Evolutionary conservation across 352 stramenopile genomes (phyloP), one percentile per base, ranked within the genome.

Genomic region (Pythium scleroteichum): DNA sequence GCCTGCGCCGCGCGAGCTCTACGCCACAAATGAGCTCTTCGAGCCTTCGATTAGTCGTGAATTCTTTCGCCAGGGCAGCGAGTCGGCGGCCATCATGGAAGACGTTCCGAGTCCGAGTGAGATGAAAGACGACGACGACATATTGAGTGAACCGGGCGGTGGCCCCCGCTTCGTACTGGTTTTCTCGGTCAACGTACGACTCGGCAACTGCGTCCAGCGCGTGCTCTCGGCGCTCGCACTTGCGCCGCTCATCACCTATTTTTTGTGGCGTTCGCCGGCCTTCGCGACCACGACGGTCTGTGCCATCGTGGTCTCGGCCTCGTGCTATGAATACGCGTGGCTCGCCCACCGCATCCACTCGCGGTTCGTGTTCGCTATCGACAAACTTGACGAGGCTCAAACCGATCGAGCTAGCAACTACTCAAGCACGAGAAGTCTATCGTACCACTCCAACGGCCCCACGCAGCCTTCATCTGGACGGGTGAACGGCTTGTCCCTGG

Each of bases 241-340:
- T 19, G 81, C 79, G 12, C 78, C 81, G 2, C 38, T 73, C 3
- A 76, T 93, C 45, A 93, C 81, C 0, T 58, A 87, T 17, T 91
- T 91, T 26, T 70, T 93, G 12, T 88, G 81, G 81, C 46, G 72
- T 6, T 90, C 81, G 16, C 81, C 81, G 2, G 79, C 76, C 9
- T 81, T 88, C 56, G 79, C 78, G 12, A 90, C 81, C n/a, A 76
- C 81, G 8, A 88, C 77, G 0, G 76, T 90, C 17, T 90, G 81
- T 64, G 78, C 75, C 56, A 17, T 59, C 17, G 50, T 66, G 17
- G 50, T 59, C 17, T 86, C 85, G 26, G 67, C 88, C 51, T 76
- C 69, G 23, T 84, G 70, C 52, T 93, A 89, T 66, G 84, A 93
- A 62, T 93, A 86, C 63, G 69, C 84, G 56, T 93, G 81, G 68